Evolutionary conservation across 106 monocot genomes (phyloP), one percentile per base, ranked within the genome.

Genomic region (Alisma plantagoaquatica): DNA sequence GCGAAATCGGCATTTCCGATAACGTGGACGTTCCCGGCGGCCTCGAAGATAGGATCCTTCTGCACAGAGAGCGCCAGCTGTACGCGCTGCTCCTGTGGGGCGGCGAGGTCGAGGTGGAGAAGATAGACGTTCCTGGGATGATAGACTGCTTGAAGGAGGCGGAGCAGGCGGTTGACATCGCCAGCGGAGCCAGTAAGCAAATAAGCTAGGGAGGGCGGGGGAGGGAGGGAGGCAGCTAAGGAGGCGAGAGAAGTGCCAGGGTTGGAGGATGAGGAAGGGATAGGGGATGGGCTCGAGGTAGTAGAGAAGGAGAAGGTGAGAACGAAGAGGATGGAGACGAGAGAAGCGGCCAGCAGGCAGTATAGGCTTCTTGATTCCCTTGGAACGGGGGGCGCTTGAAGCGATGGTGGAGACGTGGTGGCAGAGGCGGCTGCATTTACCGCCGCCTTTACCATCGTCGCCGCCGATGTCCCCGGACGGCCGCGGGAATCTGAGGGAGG

Each of bases 111-210:
- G n/a, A n/a, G n/a, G n/a, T n/a, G n/a, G 33, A 57, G 45, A 30
- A 46, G 29, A 21, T 46, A 60, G 8, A 57, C 2, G 29, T 46
- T 60, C 29, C 32, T 60, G 7, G 60, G 44, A 8, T 44, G 60
- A 30, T 60, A 60, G 0, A 28, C 60, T 18, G 45, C 60, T 27
- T 4, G 31, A 17, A 91, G 55, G 29, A 55, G 55, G 3, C 55
- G 9, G 30, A 55, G 2, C 2, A 55, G 55, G 31, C 55, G 29
- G 24, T 46, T 31, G 3, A 4, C 25, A 21, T 44, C 45, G 45
- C 45, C 29, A n/a, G 28, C 29, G n/a, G 60, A 26, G 17, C 46
- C 60, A 9, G 46, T 27, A 16, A 60, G 27, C 46, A 46, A 20
- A 46, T 46, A 60, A 18, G 46, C 45, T 22, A 60, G 15, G 45